Conservation (phyloP, 441 rosid species). For the Mallotus japonicus region DNA sequence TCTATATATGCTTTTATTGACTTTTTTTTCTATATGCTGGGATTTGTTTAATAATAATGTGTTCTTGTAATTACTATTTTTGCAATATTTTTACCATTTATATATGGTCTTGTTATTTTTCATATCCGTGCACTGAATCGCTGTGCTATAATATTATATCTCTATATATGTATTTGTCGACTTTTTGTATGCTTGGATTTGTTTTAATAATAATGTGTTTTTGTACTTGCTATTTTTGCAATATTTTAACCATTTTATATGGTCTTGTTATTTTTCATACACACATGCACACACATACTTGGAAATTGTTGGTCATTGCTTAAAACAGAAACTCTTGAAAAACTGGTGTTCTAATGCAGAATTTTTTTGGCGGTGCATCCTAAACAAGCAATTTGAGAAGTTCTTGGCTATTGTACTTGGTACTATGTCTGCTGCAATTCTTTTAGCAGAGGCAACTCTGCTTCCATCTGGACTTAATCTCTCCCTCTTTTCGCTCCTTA, state of each 20-base stretch:
- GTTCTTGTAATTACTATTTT: neutral
- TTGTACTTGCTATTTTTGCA: neutral
- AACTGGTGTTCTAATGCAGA: conserved; percentile 48
- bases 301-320: conserved; percentile 5
- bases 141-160: neutral
- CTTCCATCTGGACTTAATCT: conserved; percentile 71
- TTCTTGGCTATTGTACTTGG: conserved; percentile 70
- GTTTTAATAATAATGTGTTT: neutral
- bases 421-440: conserved; percentile 92
- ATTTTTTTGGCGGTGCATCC: conserved; percentile 84
- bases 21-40: neutral
- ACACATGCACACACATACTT: too few relatives aligned
- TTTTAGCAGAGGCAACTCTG: conserved; percentile 95
- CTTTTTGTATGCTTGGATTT: neutral
- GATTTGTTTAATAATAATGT: neutral
- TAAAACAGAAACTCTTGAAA: conserved; percentile 15
- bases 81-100: neutral
- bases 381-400: conserved; percentile 64
- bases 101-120: too few relatives aligned
- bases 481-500: conserved; percentile 88
- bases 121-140: neutral
- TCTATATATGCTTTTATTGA: neutral
- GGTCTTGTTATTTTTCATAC: too few relatives aligned
- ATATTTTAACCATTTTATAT: neutral
- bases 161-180: neutral